Conservation (phyloP, 1,139 yeast genomes). For the Nakaseomyces uthaithaninus region DNA sequence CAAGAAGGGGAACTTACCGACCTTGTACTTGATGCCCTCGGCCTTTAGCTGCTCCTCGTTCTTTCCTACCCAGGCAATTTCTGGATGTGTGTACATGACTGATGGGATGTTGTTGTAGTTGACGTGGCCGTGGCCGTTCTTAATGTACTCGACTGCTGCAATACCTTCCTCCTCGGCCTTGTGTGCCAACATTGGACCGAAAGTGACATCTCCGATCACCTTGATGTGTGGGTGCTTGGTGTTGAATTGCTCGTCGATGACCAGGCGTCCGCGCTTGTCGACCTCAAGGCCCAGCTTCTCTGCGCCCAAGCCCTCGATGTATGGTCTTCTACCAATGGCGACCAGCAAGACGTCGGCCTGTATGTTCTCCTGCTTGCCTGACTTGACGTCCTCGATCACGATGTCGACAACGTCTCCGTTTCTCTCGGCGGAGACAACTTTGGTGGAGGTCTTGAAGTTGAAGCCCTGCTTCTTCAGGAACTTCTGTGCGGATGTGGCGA, state of each 20-base stretch:
- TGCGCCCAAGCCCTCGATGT: slow-evolving; percentile 79
- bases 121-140: slow-evolving; percentile 93
- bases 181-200: slow-evolving; percentile 99
- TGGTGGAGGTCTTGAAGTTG: slow-evolving; percentile 85
- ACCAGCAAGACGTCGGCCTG: slow-evolving; percentile 92
- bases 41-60: slow-evolving; percentile 93
- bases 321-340: slow-evolving; percentile 99
- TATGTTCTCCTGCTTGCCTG: slow-evolving; percentile 68
- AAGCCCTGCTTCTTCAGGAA: slow-evolving; percentile 90
- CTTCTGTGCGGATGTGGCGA: slow-evolving; percentile 82
- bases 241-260: slow-evolving; percentile 88
- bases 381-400: slow-evolving; percentile 83
- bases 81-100: slow-evolving; percentile 98
- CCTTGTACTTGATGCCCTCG: slow-evolving; percentile 83
- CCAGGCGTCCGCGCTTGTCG: slow-evolving; percentile 87
- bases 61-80: slow-evolving; percentile 98
- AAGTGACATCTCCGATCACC: slow-evolving; percentile 96
- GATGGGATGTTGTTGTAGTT: slow-evolving; percentile 97
- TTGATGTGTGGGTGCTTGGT: slow-evolving; percentile 90
- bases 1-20: slow-evolving; percentile 96
- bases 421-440: slow-evolving; percentile 79
- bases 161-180: slow-evolving; percentile 99
- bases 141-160: slow-evolving; percentile 94
- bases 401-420: slow-evolving; percentile 82
- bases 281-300: slow-evolving; percentile 84